A percentile compares a stretch with the other conserved stretches of the same genome.
These are phyloP conservation scores for Leccinum disarticulatum DNA, from an alignment of 768 basidiomycete species.

Conservation along the genomic window DNA sequence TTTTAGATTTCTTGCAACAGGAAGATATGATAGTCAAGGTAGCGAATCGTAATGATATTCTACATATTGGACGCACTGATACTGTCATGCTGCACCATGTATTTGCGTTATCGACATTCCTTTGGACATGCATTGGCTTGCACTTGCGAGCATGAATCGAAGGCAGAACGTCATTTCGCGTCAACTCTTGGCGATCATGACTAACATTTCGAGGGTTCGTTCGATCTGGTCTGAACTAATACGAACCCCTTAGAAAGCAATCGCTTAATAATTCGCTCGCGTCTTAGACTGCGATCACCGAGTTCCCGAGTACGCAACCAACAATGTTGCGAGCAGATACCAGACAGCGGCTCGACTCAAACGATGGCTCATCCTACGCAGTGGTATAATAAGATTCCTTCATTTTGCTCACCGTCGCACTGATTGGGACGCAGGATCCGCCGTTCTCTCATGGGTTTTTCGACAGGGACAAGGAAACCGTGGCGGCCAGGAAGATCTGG, in stretches of 20 bases:
- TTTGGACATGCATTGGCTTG: constrained; percentile 15
- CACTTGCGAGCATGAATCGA: background rate
- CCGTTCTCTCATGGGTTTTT: constrained; percentile 33
- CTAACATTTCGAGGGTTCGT: background rate
- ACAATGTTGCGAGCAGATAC: constrained; percentile 4
- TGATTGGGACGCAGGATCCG: constrained; percentile 18
- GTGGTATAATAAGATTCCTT: constrained; percentile 9
- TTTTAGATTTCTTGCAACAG: constrained; percentile 7
- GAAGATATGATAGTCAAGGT: constrained; percentile 30
- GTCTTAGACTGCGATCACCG: background rate
- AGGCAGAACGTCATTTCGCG: background rate
- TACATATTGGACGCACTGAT: constrained; percentile 31
- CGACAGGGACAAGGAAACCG: constrained; percentile 30
- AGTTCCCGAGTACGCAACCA: background rate
- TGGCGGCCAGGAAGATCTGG: constrained; percentile 39
- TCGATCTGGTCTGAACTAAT: background rate
- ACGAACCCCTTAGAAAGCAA: background rate
- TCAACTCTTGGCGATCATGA: background rate
- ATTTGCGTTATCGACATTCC: constrained; percentile 27
- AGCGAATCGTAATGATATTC: constrained; percentile 32
- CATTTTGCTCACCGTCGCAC: background rate
- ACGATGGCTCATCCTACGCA: constrained; percentile 2
- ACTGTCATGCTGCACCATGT: constrained; percentile 21
- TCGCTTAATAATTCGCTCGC: constrained; percentile 22
- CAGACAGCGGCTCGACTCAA: constrained; percentile 1